A percentile compares a stretch with the other conserved stretches of the same genome.
These are phyloP conservation scores for Tulasnella sp. DNA, from an alignment of 768 basidiomycete species.

Conservation along the genomic window DNA sequence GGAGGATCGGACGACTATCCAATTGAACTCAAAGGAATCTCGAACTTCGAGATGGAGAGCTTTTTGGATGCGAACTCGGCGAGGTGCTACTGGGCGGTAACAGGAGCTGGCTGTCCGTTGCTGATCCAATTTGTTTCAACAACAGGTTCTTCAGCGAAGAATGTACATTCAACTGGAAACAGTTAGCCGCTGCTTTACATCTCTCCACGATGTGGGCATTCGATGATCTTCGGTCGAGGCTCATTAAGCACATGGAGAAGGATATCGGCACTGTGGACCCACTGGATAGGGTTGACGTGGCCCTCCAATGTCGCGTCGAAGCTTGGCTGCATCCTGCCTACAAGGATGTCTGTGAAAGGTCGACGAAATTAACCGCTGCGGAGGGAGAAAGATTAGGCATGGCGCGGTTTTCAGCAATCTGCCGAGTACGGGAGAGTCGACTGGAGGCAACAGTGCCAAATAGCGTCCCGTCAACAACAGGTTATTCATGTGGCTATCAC, in stretches of 20 bases:
- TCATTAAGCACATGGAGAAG: background rate
- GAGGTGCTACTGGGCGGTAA: background rate
- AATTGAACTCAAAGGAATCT: background rate
- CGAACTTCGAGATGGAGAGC: background rate
- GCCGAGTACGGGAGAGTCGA: background rate
- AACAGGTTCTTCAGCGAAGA: too few relatives aligned
- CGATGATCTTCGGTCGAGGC: background rate
- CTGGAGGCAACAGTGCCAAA: too few relatives aligned
- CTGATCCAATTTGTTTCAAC: too few relatives aligned
- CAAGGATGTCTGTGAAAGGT: background rate
- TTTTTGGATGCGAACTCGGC: background rate
- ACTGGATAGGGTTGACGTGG: background rate
- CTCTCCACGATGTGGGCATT: conserved; percentile 1
- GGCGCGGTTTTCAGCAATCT: background rate
- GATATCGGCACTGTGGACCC: background rate
- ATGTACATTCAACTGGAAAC: too few relatives aligned
- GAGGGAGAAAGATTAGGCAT: background rate
- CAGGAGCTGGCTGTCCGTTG: too few relatives aligned
- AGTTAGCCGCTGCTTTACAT: background rate
- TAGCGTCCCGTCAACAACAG: too few relatives aligned
- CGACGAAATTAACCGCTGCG: background rate
- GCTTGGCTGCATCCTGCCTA: background rate
- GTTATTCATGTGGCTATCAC: too few relatives aligned
- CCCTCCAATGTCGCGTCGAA: background rate
- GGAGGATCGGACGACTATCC: conserved; percentile 1